Evolutionary conservation across 1,284 basidiomycete species (phyloP).

Genomic region (Chondrostereum purpureum): DNA sequence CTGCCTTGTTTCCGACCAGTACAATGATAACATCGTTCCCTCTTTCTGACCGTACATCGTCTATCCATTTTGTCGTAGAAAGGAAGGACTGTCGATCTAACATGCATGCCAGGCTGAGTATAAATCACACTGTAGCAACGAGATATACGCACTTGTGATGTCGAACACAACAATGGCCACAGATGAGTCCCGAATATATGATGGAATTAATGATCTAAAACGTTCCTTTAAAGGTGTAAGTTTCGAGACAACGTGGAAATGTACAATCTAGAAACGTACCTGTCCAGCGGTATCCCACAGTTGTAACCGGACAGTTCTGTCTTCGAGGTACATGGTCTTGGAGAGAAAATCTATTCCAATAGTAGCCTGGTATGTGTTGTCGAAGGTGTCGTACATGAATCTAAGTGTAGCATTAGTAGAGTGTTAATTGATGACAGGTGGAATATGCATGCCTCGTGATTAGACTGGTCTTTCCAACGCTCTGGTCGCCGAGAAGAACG

Average conservation of each 20-base stretch:
- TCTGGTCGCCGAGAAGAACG: conserved; percentile 89
- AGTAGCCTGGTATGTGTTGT: conserved; percentile 99
- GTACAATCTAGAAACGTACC: conserved; percentile 35
- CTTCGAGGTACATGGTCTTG: conserved; percentile 99
- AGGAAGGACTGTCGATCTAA: conserved; percentile 93
- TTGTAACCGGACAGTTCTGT: conserved; percentile 95
- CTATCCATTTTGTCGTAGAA: conserved; percentile 99
- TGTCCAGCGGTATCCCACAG: conserved; percentile 99
- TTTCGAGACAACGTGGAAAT: conserved; percentile 3
- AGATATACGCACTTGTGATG: conserved; percentile 81
- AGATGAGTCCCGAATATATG: conserved; percentile 97
- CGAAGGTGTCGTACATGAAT: conserved; percentile 99
- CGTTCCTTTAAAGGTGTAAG: conserved; percentile 63
- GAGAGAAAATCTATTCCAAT: conserved; percentile 99
- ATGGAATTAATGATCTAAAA: conserved; percentile 96
- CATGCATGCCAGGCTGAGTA: background rate
- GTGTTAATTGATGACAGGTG: too few relatives aligned
- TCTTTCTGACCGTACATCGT: conserved; percentile 96
- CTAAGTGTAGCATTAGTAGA: conserved; percentile 31
- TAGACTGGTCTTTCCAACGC: conserved; percentile 93
- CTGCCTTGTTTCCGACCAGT: conserved; percentile 98
- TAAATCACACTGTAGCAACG: background rate
- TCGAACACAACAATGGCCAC: conserved; percentile 99
- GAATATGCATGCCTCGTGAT: conserved; percentile 91
- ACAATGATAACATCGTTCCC: conserved; percentile 99